Percentiles rank a stretch among this genome's conserved stretches.
Evolutionary conservation across 306 rosid genomes (phyloP).

Genomic region (Lotus japonicus): DNA sequence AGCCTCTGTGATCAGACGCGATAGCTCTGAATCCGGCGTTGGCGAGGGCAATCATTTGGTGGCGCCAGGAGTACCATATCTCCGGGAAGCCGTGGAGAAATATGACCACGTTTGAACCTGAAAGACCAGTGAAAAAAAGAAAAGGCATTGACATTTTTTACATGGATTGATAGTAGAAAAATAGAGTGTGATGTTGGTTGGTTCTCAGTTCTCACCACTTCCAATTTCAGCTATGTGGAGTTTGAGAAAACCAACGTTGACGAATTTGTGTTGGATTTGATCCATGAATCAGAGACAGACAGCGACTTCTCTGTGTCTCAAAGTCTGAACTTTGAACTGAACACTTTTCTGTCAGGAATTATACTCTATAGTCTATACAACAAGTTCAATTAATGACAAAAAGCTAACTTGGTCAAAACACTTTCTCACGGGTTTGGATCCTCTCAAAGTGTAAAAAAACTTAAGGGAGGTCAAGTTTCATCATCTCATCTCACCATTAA

Average conservation of each 20-base stretch:
- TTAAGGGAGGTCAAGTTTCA: too few relatives aligned
- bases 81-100: constrained; percentile 82
- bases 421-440: too few relatives aligned
- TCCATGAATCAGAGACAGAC: neutral
- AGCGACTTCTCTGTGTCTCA: neutral
- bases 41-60: constrained; percentile 71
- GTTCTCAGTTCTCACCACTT: constrained; percentile 49
- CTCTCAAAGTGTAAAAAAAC: too few relatives aligned
- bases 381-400: too few relatives aligned
- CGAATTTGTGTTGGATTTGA: constrained; percentile 56
- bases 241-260: constrained; percentile 40
- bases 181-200: neutral
- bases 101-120: constrained; percentile 57
- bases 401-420: too few relatives aligned
- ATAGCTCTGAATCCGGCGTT: constrained; percentile 63
- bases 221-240: constrained; percentile 69
- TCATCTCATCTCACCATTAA: too few relatives aligned
- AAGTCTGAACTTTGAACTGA: neutral
- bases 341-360: too few relatives aligned
- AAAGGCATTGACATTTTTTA: neutral
- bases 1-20: constrained; percentile 65
- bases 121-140: neutral
- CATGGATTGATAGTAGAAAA: neutral
- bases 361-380: too few relatives aligned
- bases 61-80: constrained; percentile 94